phyloP scores from a whole-genome alignment of 257 asterid species.

The Lycium barbarum region DNA sequence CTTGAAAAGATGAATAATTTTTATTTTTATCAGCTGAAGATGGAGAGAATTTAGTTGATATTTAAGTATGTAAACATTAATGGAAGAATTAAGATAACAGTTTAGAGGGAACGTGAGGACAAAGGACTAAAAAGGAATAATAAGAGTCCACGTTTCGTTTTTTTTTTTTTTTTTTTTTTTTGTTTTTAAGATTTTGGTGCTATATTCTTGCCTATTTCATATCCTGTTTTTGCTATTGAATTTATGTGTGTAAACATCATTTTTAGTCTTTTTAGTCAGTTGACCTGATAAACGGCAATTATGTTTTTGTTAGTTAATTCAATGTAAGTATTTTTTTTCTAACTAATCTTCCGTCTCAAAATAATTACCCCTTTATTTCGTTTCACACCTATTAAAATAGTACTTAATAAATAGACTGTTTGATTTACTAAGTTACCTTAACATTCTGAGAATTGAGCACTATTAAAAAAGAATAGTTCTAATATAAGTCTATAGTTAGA shows the following conservation, averaged over 20 bases:
- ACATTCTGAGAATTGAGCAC: too few relatives aligned
- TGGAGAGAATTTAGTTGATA: not conserved
- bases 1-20: not conserved
- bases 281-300: not conserved
- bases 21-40: not conserved
- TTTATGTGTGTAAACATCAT: not conserved
- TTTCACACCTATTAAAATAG: too few relatives aligned
- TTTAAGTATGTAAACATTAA: not conserved
- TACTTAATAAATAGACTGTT: too few relatives aligned
- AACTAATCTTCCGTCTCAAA: too few relatives aligned
- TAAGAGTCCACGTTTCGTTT: not conserved
- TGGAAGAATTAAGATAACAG: not conserved
- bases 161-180: not conserved
- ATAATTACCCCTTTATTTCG: too few relatives aligned
- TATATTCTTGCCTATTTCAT: not conserved
- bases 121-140: not conserved
- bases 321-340: too few relatives aligned
- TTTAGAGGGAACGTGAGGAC: slow-evolving; percentile 19
- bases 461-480: too few relatives aligned
- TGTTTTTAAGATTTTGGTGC: not conserved
- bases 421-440: too few relatives aligned
- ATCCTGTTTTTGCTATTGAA: not conserved
- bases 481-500: too few relatives aligned
- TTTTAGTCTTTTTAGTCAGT: not conserved
- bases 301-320: too few relatives aligned